Evolutionary conservation across 2,329 filamentous ascomycete genomes (phyloP).

Genomic region (Aureobasidium zeae): DNA sequence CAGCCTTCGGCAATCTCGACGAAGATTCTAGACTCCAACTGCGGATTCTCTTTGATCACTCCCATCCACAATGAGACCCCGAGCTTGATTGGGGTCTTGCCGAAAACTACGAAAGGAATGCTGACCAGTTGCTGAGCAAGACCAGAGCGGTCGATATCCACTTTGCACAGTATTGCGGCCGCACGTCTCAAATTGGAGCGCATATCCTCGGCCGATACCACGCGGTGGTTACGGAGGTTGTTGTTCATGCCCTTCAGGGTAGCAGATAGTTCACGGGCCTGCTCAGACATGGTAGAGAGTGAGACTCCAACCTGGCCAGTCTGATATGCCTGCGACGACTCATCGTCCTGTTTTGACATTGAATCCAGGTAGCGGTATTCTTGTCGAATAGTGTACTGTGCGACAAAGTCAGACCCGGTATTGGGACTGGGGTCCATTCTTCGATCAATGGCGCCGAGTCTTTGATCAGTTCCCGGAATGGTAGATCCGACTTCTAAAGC

Average conservation of each 20-base stretch:
- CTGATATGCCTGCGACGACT: conserved; percentile 30
- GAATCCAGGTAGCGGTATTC: conserved; percentile 85
- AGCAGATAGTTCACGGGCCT: conserved; percentile 40
- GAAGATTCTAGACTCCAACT: conserved; percentile 75
- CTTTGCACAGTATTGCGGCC: conserved; percentile 75
- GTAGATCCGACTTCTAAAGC: conserved; percentile 83
- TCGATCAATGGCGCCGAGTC: conserved; percentile 70
- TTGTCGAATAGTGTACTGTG: conserved; percentile 93
- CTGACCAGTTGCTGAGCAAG: conserved; percentile 81
- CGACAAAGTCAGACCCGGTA: conserved; percentile 89
- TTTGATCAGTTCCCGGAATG: conserved; percentile 78
- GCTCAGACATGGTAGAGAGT: conserved; percentile 9
- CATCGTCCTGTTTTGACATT: conserved; percentile 57
- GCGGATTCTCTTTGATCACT: conserved; percentile 90
- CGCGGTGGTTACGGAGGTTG: conserved; percentile 58
- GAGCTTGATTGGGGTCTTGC: conserved; percentile 88
- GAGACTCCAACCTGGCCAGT: background rate
- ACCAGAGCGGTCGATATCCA: conserved; percentile 62
- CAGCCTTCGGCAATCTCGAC: conserved; percentile 83
- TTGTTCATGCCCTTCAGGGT: conserved; percentile 64
- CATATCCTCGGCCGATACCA: conserved; percentile 63
- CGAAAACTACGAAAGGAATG: conserved; percentile 89
- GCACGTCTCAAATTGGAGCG: conserved; percentile 75
- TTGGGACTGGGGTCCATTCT: conserved; percentile 70
- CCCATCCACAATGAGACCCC: conserved; percentile 95